Evolutionary conservation across 1,284 basidiomycete species (phyloP), one percentile per base, ranked within the genome.

Genomic region (Moesziomyces sp.): DNA sequence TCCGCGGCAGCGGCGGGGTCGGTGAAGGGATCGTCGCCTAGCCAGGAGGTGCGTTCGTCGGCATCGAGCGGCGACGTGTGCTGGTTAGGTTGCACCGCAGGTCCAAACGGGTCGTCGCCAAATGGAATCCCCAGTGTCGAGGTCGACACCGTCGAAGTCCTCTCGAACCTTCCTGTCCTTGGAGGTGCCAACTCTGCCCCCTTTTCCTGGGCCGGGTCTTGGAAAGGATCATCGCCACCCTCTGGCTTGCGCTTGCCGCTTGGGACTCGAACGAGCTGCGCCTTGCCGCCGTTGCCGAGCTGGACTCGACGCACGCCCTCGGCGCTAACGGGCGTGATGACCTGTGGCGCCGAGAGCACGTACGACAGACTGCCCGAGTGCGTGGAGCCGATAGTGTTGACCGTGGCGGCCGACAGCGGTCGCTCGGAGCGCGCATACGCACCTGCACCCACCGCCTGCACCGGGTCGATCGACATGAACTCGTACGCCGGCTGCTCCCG

Each of bases 381-480:
- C 18, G 58, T 49, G 19, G 64, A 65, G 16, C 19, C 46, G 46
- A 76, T 66, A 14, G 74, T 76, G 46, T 63, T 63, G 45, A 69
- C 54, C 10, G 74, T 76, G 3, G 56, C 69, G 1, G 61, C 52
- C 2, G 68, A 72, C 9, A 69, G 35, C 6, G 43, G 69, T 0
- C 60, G 48, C 14, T 76, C 46, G 44, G 48, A 19, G 0, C 66
- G 57, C 3, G 26, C 19, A n/a, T 68, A 69, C 7, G 55, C 54
- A 10, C 50, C 49, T 5, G 58, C 13, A n/a, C 46, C 21, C 47
- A 76, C 59, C 33, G 56, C 45, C 10, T 59, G 47, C 44, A 61
- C 65, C 2, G 74, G 74, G 35, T 76, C 74, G 48, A 76, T 69
- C 16, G 69, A 73, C 74, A 76, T 73, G 47, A 76, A 76, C 11